Evolutionary conservation across 139 green algal genomes (phyloP).

Genomic region (Chlamydomonas incerta): DNA sequence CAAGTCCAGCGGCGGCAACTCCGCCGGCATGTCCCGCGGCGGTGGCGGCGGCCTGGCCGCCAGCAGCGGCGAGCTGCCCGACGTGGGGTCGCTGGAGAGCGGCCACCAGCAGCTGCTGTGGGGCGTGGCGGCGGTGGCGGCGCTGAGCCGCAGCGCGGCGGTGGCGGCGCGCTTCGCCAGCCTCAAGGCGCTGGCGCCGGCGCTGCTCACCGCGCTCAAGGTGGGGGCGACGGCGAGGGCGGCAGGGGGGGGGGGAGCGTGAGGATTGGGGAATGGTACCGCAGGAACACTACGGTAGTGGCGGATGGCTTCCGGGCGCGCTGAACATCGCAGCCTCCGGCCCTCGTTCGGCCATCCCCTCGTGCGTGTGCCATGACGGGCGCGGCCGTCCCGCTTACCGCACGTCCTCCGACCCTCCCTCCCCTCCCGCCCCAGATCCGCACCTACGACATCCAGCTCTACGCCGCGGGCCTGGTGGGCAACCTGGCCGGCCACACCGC

Average conservation of each 20-base stretch:
- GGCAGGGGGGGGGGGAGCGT: background rate
- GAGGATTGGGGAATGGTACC: background rate
- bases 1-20: background rate
- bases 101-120: constrained; percentile 32
- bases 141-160: constrained; percentile 35
- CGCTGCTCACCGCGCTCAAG: constrained; percentile 32
- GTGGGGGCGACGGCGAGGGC: background rate
- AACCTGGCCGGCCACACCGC: constrained; percentile 49
- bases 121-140: constrained; percentile 35
- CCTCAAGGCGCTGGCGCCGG: constrained; percentile 37
- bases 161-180: constrained; percentile 43
- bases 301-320: too few relatives aligned
- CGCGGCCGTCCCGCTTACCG: too few relatives aligned
- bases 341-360: too few relatives aligned
- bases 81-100: background rate
- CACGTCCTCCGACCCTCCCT: too few relatives aligned
- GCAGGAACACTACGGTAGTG: too few relatives aligned
- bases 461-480: constrained; percentile 44
- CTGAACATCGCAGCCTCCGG: too few relatives aligned
- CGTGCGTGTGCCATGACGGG: too few relatives aligned
- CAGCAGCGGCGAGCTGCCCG: constrained; percentile 14
- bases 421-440: background rate
- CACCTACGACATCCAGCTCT: constrained; percentile 31
- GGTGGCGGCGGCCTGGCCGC: background rate
- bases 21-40: background rate